Evolutionary conservation across 192 early-diverging fungal species (phyloP), one percentile per base, ranked within the genome.

Genomic region (Backusella macrospora): DNA sequence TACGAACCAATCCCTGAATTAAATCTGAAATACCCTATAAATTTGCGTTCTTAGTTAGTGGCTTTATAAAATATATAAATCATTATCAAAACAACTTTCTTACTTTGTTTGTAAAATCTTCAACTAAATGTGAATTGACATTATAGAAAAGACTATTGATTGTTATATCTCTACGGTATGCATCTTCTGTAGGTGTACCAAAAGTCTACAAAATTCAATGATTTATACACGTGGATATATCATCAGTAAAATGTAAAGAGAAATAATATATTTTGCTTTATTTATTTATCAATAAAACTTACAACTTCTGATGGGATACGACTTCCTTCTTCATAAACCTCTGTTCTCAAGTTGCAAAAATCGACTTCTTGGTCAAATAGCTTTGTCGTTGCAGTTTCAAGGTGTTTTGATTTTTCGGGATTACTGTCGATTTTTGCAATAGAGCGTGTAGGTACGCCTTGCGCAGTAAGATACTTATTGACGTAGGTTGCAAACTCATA

Each of bases 91-190:
- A 34, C 29, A 34, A 34, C 23, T 76, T 34, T 12, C 16, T 18
- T 74, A 85, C 84, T 59, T 80, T 74, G 13, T 84, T 82, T 3
- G 94, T 97, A 68, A 90, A 95, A 80, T 98, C 96, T 83, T 98
- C 96, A 8, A 98, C 92, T 40, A 80, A 7, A 1, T 79, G 68
- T 0, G 95, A 94, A 71, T 94, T 90, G 13, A 99, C 87, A 81
- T 99, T 99, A 84, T 96, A 99, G 69, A 99, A 98, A 62, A 99
- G 84, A 14, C 96, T 91, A 74, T 99, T 99, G 78, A 99, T 96
- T 26, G 98, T 99, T 13, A 91, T 95, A 79, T 99, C 98, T n/a
- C 98, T 87, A 0, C 98, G 91, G 62, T 88, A 79, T 6, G 98
- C 97, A 76, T 99, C 98, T 72, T 99, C 91, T 13, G 76, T 62